phyloP scores from a whole-genome alignment of 192 early-diverging fungal genomes.

The Helicostylum pulchrum region DNA sequence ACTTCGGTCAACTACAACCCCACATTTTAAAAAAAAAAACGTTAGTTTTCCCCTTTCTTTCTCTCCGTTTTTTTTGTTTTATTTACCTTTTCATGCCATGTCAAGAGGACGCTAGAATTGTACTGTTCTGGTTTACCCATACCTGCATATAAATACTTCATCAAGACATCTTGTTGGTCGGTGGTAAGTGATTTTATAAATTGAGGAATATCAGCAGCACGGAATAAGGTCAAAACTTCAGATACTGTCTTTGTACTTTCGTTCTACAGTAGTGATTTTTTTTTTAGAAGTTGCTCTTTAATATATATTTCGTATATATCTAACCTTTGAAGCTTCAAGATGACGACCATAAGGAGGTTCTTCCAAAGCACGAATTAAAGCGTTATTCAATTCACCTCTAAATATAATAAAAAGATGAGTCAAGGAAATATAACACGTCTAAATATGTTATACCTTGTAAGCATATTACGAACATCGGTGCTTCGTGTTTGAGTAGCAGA shows the following conservation, averaged over 20 bases:
- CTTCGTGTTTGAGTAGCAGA: conserved; percentile 53
- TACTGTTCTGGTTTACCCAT: conserved; percentile 80
- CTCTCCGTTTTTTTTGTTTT: neutral
- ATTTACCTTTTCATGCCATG: conserved; percentile 92
- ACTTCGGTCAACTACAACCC: conserved; percentile 70
- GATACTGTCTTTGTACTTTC: conserved; percentile 75
- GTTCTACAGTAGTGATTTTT: conserved; percentile 40
- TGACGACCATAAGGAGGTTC: conserved; percentile 71
- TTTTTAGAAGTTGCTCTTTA: conserved; percentile 48
- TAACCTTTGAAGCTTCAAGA: conserved; percentile 61
- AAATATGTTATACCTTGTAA: conserved; percentile 44
- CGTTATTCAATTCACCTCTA: conserved; percentile 56
- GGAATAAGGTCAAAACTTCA: conserved; percentile 74
- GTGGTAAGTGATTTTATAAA: conserved; percentile 58
- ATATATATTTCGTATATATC: neutral
- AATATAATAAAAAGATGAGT: neutral
- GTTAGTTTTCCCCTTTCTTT: neutral
- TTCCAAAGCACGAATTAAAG: conserved; percentile 59
- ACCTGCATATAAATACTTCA: conserved; percentile 93
- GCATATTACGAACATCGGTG: conserved; percentile 60
- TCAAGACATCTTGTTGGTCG: conserved; percentile 73
- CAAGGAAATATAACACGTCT: neutral
- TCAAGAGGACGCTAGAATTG: conserved; percentile 79
- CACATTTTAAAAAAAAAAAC: conserved; percentile 16
- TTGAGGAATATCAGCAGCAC: conserved; percentile 62